phyloP scores from a whole-genome alignment of 2,329 filamentous ascomycete species.

The Penicillium oxalicum region DNA sequence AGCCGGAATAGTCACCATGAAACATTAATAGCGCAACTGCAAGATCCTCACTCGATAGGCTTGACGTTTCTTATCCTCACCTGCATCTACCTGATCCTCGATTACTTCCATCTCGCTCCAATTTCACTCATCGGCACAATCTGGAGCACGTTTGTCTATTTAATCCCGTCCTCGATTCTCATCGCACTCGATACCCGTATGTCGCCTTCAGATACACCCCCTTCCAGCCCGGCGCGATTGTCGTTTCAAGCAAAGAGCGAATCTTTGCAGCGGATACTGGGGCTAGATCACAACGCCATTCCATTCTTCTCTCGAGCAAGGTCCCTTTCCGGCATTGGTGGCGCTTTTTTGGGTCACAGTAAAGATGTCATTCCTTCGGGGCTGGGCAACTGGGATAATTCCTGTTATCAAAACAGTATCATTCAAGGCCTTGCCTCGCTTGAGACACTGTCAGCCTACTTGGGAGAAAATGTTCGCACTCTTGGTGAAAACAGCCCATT shows the following conservation, averaged over 20 bases:
- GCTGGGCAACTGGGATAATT: conserved; percentile 87
- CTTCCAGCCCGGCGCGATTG: conserved; percentile 35
- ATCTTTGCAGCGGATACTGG: conserved; percentile 57
- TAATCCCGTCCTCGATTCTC: conserved; percentile 37
- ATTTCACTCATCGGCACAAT: conserved; percentile 26
- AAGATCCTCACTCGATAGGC: conserved; percentile 24
- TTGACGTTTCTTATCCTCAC: conserved; percentile 25
- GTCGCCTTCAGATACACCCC: conserved; percentile 35
- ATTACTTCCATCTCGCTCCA: conserved; percentile 26
- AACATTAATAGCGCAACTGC: conserved; percentile 21
- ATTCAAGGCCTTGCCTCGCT: conserved; percentile 79
- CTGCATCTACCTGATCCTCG: conserved; percentile 27
- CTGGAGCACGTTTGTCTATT: conserved; percentile 37
- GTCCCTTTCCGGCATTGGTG: conserved; percentile 51
- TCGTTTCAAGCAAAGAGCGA: conserved; percentile 55
- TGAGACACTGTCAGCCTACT: conserved; percentile 60
- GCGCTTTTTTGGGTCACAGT: conserved; percentile 30
- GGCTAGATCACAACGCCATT: conserved; percentile 55
- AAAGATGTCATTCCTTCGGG: conserved; percentile 48
- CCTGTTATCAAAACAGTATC: conserved; percentile 96
- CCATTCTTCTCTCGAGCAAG: conserved; percentile 53
- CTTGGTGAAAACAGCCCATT: conserved; percentile 34
- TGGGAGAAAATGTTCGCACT: conserved; percentile 43
- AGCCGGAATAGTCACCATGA: conserved; percentile 30
- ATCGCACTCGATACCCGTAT: conserved; percentile 47